Conservation (phyloP, 176 grass and related monocot genomes). For the Cymbopogon citratus region DNA sequence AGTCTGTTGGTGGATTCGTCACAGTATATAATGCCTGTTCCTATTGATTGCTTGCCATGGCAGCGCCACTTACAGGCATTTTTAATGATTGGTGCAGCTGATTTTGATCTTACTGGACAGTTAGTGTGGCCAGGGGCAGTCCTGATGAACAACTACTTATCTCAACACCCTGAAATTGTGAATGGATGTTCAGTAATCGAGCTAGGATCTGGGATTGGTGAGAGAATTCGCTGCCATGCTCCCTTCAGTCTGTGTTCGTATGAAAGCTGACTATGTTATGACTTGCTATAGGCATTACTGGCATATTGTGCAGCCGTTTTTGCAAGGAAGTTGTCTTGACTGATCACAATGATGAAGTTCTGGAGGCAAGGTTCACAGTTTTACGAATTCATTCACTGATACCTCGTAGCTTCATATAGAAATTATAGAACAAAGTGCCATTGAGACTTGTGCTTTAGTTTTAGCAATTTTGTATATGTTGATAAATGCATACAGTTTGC, state of each 20-base stretch:
- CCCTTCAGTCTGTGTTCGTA: conserved; percentile 9
- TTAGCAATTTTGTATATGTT: background rate
- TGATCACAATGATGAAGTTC: conserved; percentile 94
- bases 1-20: conserved; percentile 6
- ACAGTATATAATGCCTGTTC: background rate
- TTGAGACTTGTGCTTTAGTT: background rate
- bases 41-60: background rate
- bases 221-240: conserved; percentile 20
- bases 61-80: background rate
- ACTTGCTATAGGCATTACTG: conserved; percentile 72
- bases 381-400: conserved; percentile 2
- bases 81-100: conserved; percentile 55
- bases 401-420: background rate
- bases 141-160: conserved; percentile 85
- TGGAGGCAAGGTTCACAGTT: conserved; percentile 65
- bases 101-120: conserved; percentile 96
- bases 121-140: conserved; percentile 93
- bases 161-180: conserved; percentile 69
- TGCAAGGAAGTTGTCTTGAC: conserved; percentile 69
- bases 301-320: conserved; percentile 82
- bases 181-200: conserved; percentile 61
- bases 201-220: conserved; percentile 90
- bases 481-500: background rate
- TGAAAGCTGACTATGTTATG: conserved; percentile 30
- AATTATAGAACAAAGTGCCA: background rate